These are phyloP conservation scores for Chrysoporthe cubensis DNA, from an alignment of 2,329 filamentous ascomycete genomes.

Conservation along the genomic window DNA sequence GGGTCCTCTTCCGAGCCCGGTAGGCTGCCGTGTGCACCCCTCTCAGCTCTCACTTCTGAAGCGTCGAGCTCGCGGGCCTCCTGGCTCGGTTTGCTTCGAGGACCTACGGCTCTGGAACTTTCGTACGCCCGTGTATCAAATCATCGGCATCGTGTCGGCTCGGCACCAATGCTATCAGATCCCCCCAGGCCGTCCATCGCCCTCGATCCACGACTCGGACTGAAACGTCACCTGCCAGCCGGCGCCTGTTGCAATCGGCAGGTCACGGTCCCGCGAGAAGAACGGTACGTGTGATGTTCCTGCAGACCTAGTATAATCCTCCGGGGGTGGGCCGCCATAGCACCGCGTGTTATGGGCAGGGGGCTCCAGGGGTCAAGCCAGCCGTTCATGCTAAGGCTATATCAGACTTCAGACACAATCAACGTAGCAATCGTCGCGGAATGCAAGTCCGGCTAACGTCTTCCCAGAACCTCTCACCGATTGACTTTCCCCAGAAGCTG, in stretches of 20 bases:
- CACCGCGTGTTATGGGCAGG: slow-evolving; percentile 18
- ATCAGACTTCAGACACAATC: slow-evolving; percentile 9
- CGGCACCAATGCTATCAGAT: neutral
- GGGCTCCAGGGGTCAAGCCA: slow-evolving; percentile 7
- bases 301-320: too few relatives aligned
- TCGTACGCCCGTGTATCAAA: neutral
- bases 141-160: neutral
- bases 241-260: slow-evolving; percentile 11
- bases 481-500: neutral
- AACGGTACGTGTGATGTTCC: neutral
- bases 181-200: neutral
- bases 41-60: too few relatives aligned
- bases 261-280: neutral
- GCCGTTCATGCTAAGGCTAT: neutral
- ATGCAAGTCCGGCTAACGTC: slow-evolving; percentile 12
- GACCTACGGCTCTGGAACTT: neutral
- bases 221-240: neutral
- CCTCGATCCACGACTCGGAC: slow-evolving; percentile 17
- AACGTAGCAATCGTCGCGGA: slow-evolving; percentile 15
- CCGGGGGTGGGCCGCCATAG: neutral
- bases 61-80: too few relatives aligned
- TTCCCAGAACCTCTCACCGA: neutral
- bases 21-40: neutral
- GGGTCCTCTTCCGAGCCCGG: neutral
- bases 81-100: neutral